A percentile compares a stretch with the other conserved stretches of the same genome.
Conservation (phyloP, 2,329 filamentous ascomycete species). For the Sclerotinia sclerotiorum region DNA sequence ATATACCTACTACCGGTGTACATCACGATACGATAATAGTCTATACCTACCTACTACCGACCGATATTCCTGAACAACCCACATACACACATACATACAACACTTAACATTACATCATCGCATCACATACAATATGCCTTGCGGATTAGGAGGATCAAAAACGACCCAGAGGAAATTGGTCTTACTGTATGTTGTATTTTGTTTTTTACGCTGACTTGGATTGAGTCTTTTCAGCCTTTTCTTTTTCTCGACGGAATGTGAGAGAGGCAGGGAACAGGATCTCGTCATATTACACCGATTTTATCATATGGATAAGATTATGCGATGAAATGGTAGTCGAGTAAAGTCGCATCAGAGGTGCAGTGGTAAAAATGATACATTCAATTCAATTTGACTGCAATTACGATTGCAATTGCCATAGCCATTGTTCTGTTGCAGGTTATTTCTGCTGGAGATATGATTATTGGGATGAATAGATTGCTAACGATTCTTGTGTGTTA, state of each 20-base stretch:
- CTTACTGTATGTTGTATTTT: constrained; percentile 56
- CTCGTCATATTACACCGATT: neutral
- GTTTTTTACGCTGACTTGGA: neutral
- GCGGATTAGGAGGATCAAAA: constrained; percentile 53
- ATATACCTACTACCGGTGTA: no score
- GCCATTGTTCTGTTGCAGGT: neutral
- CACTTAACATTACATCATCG: neutral
- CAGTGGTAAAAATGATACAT: constrained; percentile 4
- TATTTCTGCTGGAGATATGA: neutral
- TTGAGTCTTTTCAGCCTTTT: neutral
- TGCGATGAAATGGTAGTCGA: neutral
- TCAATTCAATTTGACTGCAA: neutral
- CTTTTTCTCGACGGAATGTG: neutral
- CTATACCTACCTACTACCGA: neutral
- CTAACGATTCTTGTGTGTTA: constrained; percentile 43
- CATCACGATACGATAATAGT: no score
- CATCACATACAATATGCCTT: constrained; percentile 36
- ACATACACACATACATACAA: neutral
- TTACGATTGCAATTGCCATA: neutral
- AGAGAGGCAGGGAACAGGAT: neutral
- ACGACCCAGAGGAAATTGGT: constrained; percentile 75
- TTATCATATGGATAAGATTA: constrained; percentile 8
- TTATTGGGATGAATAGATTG: constrained; percentile 23
- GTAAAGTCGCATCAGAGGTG: constrained; percentile 1
- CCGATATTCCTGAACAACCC: neutral